These are phyloP conservation scores for Grifola frondosa DNA, from an alignment of 1,284 basidiomycete species.

Conservation along the genomic window DNA sequence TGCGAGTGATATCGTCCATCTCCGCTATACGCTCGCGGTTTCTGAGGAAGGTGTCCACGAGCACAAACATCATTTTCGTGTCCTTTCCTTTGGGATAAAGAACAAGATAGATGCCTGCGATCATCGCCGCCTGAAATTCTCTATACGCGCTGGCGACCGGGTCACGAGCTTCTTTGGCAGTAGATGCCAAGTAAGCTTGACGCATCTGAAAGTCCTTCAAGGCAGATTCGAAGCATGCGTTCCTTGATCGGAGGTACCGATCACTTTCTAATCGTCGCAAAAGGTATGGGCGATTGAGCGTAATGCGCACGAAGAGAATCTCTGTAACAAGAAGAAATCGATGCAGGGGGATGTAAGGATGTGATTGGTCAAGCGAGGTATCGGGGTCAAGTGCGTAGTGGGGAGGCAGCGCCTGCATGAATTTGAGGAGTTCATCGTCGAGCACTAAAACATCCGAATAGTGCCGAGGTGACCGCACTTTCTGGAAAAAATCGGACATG, in stretches of 20 bases:
- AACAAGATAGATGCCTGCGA: constrained; percentile 80
- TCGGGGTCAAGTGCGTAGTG: constrained; percentile 79
- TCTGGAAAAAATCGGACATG: constrained; percentile 95
- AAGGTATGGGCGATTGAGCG: constrained; percentile 77
- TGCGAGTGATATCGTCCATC: constrained; percentile 76
- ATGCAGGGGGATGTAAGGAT: constrained; percentile 68
- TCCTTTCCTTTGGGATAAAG: constrained; percentile 72
- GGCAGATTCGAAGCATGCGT: constrained; percentile 79
- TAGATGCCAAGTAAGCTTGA: constrained; percentile 58
- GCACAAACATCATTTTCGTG: constrained; percentile 68
- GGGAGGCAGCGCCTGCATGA: constrained; percentile 74
- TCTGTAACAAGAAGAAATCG: constrained; percentile 81
- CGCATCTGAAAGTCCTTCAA: constrained; percentile 75
- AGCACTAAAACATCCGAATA: constrained; percentile 84
- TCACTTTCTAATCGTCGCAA: constrained; percentile 71
- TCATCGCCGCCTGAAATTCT: constrained; percentile 85
- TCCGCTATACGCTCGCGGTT: constrained; percentile 69
- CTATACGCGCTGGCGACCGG: constrained; percentile 78
- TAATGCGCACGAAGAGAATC: constrained; percentile 76
- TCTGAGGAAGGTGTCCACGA: constrained; percentile 74
- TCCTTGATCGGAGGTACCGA: constrained; percentile 72
- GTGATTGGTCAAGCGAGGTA: constrained; percentile 69
- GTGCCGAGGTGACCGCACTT: constrained; percentile 77
- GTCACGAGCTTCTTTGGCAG: constrained; percentile 60
- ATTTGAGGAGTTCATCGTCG: constrained; percentile 84